Conservation (phyloP, 805 yeast species). For the Ogataea paraovalis region DNA sequence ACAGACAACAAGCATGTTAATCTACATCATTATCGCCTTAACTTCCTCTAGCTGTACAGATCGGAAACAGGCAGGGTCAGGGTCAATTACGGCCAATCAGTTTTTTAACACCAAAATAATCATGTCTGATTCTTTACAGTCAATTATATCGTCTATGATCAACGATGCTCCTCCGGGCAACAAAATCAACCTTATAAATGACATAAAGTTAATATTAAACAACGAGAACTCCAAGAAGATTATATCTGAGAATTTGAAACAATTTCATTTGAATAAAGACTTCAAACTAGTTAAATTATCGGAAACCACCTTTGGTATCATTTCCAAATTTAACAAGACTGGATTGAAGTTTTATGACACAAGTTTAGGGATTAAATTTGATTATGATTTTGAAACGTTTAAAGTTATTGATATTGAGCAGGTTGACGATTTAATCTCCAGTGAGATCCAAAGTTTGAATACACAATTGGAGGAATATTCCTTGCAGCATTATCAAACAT, state of each 20-base stretch:
- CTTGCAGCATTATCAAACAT: constrained; percentile 61
- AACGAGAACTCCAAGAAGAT: constrained; percentile 24
- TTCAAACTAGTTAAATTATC: constrained; percentile 30
- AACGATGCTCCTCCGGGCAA: constrained; percentile 58
- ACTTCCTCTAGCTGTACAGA: no score
- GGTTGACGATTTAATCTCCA: not conserved
- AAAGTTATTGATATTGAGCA: constrained; percentile 51
- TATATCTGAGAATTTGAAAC: constrained; percentile 23
- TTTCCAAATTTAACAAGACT: constrained; percentile 46
- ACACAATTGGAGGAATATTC: constrained; percentile 47
- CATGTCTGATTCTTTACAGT: constrained; percentile 23
- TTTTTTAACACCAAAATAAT: not conserved
- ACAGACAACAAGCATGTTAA: no score
- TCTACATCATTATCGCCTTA: no score
- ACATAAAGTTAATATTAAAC: constrained; percentile 26
- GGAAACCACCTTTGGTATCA: constrained; percentile 29
- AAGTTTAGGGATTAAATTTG: constrained; percentile 43
- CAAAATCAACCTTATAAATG: constrained; percentile 30
- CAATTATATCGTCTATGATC: constrained; percentile 33
- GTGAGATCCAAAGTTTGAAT: constrained; percentile 13
- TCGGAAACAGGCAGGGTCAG: no score
- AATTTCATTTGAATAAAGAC: constrained; percentile 26
- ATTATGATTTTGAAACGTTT: constrained; percentile 51
- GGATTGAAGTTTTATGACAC: constrained; percentile 57
- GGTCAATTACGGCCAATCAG: no score